These are phyloP conservation scores for Penicillium sp. DNA, from an alignment of 2,329 filamentous ascomycete species.

Conservation along the genomic window DNA sequence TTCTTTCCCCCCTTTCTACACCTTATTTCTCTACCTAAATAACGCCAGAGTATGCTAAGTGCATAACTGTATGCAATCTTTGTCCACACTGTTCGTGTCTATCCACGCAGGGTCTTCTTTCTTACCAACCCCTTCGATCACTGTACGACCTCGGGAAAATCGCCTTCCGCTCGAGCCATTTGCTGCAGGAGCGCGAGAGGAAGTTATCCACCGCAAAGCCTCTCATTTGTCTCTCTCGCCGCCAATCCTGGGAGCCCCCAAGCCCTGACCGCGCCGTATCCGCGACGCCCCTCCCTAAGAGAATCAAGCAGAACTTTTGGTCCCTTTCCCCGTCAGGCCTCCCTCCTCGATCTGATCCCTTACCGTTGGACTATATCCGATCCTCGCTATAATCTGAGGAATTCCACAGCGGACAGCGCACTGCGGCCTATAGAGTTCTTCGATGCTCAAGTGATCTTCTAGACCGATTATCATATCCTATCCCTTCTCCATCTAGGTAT, in stretches of 20 bases:
- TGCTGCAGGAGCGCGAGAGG: constrained; percentile 1
- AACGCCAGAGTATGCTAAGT: background rate
- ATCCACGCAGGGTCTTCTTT: constrained; percentile 30
- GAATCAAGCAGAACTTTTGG: constrained; percentile 28
- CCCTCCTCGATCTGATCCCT: constrained; percentile 18
- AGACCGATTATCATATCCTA: constrained; percentile 1
- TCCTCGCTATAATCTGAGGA: constrained; percentile 7
- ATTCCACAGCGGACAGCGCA: background rate
- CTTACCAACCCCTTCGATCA: constrained; percentile 30
- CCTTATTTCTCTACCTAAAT: background rate
- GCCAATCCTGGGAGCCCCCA: background rate
- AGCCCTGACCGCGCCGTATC: constrained; percentile 25
- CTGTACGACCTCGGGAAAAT: constrained; percentile 32
- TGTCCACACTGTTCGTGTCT: constrained; percentile 8
- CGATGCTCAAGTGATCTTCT: background rate
- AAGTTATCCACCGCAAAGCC: constrained; percentile 15
- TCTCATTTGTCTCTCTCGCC: constrained; percentile 24
- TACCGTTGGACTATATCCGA: constrained; percentile 12
- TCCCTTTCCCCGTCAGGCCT: background rate
- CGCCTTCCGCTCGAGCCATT: constrained; percentile 20
- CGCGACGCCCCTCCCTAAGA: constrained; percentile 22
- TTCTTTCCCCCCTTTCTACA: constrained; percentile 3
- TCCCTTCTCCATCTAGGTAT: constrained; percentile 1
- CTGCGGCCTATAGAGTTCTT: background rate
- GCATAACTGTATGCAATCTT: constrained; percentile 17